These are phyloP conservation scores for Oryza meyeriana DNA, from an alignment of 176 grass and related monocot genomes.

Conservation along the genomic window DNA sequence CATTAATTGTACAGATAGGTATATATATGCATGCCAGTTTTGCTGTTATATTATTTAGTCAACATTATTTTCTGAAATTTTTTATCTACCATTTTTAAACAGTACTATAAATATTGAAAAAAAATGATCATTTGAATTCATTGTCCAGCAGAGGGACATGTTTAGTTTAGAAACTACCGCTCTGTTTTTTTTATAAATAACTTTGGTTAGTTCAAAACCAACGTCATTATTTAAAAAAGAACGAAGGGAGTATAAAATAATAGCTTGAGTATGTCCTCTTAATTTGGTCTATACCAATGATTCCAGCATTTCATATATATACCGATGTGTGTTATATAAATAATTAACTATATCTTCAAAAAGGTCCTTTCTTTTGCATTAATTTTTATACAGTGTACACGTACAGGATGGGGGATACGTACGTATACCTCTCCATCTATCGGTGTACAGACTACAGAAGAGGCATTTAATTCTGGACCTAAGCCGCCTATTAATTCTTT, in stretches of 20 bases:
- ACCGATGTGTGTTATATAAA: not conserved
- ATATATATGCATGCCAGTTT: not conserved
- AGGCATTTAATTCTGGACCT: constrained; percentile 32
- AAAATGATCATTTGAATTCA: not conserved
- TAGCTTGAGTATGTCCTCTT: too few relatives aligned
- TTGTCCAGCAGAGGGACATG: not conserved
- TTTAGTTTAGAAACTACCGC: not conserved
- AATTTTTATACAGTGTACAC: not conserved
- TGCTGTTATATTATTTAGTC: not conserved
- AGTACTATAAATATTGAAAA: not conserved
- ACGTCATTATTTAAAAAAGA: too few relatives aligned
- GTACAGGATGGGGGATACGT: not conserved
- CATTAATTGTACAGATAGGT: too few relatives aligned
- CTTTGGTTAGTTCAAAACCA: too few relatives aligned
- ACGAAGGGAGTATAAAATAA: too few relatives aligned
- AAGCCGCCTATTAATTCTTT: constrained; percentile 5
- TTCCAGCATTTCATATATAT: not conserved
- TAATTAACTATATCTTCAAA: not conserved
- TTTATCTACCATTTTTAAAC: not conserved
- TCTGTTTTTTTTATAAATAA: too few relatives aligned
- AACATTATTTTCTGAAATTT: not conserved
- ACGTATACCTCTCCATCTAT: not conserved
- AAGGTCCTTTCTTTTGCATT: not conserved
- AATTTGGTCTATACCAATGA: not conserved
- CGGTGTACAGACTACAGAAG: not conserved